These are phyloP conservation scores for Corniculantispora saksenae DNA, from an alignment of 2,329 filamentous ascomycete species.

Conservation along the genomic window DNA sequence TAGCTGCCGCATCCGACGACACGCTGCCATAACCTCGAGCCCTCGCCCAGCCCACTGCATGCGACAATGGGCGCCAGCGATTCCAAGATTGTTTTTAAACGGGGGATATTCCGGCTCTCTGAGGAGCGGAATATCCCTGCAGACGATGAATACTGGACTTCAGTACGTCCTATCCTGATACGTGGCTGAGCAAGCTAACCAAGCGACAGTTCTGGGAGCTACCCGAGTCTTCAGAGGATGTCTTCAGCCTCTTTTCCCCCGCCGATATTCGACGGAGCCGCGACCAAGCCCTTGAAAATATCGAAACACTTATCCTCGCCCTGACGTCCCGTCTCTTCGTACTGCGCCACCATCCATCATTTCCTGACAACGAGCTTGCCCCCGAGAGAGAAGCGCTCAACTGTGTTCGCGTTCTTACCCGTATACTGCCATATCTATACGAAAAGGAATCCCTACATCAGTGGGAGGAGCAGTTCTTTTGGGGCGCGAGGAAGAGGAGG, in stretches of 20 bases:
- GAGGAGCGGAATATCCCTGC: slow-evolving; percentile 85
- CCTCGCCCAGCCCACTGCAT: slow-evolving; percentile 22
- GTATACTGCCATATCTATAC: slow-evolving; percentile 87
- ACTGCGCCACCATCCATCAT: slow-evolving; percentile 85
- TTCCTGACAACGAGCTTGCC: slow-evolving; percentile 82
- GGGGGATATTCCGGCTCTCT: slow-evolving; percentile 95
- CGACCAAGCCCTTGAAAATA: slow-evolving; percentile 80
- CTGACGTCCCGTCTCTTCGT: slow-evolving; percentile 80
- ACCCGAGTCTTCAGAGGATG: slow-evolving; percentile 90
- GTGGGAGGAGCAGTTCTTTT: slow-evolving; percentile 96
- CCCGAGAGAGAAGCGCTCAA: slow-evolving; percentile 89
- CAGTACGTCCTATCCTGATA: slow-evolving; percentile 56
- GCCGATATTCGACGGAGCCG: slow-evolving; percentile 85
- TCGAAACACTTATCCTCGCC: slow-evolving; percentile 84
- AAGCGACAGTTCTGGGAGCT: slow-evolving; percentile 85
- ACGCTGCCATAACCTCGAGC: slow-evolving; percentile 15
- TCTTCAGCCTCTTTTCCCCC: slow-evolving; percentile 93
- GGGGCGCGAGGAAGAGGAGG: slow-evolving; percentile 72
- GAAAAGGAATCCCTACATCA: slow-evolving; percentile 78
- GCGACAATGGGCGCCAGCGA: slow-evolving; percentile 89
- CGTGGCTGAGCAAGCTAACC: slow-evolving; percentile 25
- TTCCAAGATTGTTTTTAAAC: slow-evolving; percentile 98
- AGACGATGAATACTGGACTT: slow-evolving; percentile 90
- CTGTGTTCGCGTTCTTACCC: slow-evolving; percentile 87
- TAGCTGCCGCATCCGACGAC: slow-evolving; percentile 2